Conservation (phyloP, 1,284 basidiomycete genomes). For the Coniferiporia weirii region DNA sequence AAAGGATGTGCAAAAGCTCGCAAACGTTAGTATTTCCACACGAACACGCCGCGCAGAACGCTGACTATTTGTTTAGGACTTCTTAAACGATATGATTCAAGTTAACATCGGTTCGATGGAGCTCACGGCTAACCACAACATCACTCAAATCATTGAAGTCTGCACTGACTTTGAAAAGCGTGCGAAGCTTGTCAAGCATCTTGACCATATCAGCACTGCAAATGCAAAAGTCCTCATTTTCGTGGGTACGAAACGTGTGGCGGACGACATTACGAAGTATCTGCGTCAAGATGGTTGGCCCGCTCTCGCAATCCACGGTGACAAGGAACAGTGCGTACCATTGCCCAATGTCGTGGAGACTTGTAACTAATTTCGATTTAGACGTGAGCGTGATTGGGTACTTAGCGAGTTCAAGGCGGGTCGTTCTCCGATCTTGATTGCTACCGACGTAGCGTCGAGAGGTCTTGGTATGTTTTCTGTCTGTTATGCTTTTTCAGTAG, state of each 20-base stretch:
- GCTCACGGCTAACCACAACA: conserved; percentile 97
- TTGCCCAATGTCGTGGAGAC: conserved; percentile 21
- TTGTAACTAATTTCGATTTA: conserved; percentile 30
- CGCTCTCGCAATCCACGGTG: conserved; percentile 96
- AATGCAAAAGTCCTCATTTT: conserved; percentile 99
- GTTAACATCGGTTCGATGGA: conserved; percentile 99
- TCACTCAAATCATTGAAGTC: conserved; percentile 93
- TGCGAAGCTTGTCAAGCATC: conserved; percentile 91
- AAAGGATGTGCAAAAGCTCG: conserved; percentile 97
- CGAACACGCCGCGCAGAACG: conserved; percentile 8
- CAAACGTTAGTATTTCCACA: conserved; percentile 48
- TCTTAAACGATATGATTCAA: conserved; percentile 94
- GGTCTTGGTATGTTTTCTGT: conserved; percentile 86
- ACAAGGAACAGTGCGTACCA: conserved; percentile 87
- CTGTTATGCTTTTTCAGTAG: conserved; percentile 16
- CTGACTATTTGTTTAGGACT: conserved; percentile 56
- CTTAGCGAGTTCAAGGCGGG: conserved; percentile 97
- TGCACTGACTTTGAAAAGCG: conserved; percentile 99
- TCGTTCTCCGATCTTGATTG: conserved; percentile 95
- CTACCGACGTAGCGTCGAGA: conserved; percentile 97
- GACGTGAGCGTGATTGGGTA: conserved; percentile 99
- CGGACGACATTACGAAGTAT: conserved; percentile 98
- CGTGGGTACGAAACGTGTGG: conserved; percentile 95
- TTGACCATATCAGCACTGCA: conserved; percentile 94
- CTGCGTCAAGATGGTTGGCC: conserved; percentile 98